Evolutionary conservation across 495 filamentous ascomycete species (phyloP), one percentile per base, ranked within the genome.

Genomic region (Lineolata rhizophorae): DNA sequence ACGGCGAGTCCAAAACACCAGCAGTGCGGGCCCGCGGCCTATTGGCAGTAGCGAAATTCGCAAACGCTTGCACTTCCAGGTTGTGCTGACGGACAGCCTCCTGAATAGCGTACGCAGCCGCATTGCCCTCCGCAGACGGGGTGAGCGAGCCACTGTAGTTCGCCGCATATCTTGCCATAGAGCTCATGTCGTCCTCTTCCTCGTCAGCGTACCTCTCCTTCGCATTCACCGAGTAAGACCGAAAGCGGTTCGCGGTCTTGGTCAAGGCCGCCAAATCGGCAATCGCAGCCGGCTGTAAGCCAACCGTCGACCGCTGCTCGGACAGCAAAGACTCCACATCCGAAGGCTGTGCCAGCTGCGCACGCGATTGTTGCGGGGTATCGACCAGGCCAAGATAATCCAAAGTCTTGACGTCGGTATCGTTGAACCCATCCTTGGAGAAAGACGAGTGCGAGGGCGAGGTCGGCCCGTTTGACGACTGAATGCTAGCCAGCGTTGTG

Each of bases 171-270:
- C 53, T 49, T 36, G 43, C 55, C 32, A 60, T 58, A 5, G 40
- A 36, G 14, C 42, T 38, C 35, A 81, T 72, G 25, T 83, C 80
- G 12, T 90, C 76, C 16, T 94, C 85, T 38, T 93, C 82, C 35
- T 91, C 83, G 45, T 77, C 73, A 0, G 77, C 87, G 45, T 95
- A 95, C 53, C 90, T 93, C 49, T 94, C 87, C 51, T 90, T 94
- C 25, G 90, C 87, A 52, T 97, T 95, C 29, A 97, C 87, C 14
- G 87, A 97, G 50, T 93, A 95, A 18, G 87, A 97, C 12, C 87
- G 71, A 54, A 94, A 82, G 28, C 87, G 67, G 51, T 76, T 95
- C 33, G 76, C 64, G 37, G 70, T 81, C 50, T 75, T 79, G 39
- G 70, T 72, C 43, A 79, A 67, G 32, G 66, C 62, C 29, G 69